A percentile compares a stretch with the other conserved stretches of the same genome.
phyloP scores from a whole-genome alignment of 208 protist species.

The Trypanosoma caninum region DNA sequence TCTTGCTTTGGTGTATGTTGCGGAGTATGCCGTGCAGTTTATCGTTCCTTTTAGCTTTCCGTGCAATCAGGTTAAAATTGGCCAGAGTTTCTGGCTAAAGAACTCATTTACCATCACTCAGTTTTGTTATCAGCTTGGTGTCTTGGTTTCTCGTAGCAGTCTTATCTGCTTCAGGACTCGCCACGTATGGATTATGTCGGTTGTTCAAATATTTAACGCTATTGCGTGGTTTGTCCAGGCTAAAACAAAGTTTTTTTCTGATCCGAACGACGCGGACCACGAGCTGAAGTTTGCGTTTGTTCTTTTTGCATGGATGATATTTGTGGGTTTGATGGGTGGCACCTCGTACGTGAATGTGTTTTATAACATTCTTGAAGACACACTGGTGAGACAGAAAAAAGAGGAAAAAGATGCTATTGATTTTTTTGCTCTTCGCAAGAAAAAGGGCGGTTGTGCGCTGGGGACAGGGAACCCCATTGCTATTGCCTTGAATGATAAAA shows the following conservation, averaged over 20 bases:
- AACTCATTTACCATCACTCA: slow-evolving; percentile 81
- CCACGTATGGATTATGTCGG: slow-evolving; percentile 74
- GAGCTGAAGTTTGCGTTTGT: slow-evolving; percentile 62
- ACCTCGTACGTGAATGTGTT: slow-evolving; percentile 92
- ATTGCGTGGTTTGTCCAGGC: slow-evolving; percentile 85
- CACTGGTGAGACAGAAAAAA: slow-evolving; percentile 26
- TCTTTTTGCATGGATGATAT: slow-evolving; percentile 88
- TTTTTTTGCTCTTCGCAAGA: neutral
- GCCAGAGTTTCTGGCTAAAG: slow-evolving; percentile 56
- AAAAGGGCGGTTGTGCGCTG: neutral
- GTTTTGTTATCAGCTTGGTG: slow-evolving; percentile 91
- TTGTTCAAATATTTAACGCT: slow-evolving; percentile 85
- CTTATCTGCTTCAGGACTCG: slow-evolving; percentile 76
- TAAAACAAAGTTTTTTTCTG: slow-evolving; percentile 57
- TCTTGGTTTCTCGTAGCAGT: slow-evolving; percentile 83
- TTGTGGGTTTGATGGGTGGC: slow-evolving; percentile 86
- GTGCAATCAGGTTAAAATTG: slow-evolving; percentile 27
- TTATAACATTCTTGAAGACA: slow-evolving; percentile 71
- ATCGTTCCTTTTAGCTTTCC: slow-evolving; percentile 83
- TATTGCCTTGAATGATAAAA: slow-evolving; percentile 2
- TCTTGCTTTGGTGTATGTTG: slow-evolving; percentile 77
- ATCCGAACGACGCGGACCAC: slow-evolving; percentile 21
- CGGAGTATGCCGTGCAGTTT: slow-evolving; percentile 84
- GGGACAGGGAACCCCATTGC: no score
- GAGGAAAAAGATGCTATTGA: slow-evolving; percentile 22